Conservation (phyloP, 345 rosid species). For the Balakata baccata region DNA sequence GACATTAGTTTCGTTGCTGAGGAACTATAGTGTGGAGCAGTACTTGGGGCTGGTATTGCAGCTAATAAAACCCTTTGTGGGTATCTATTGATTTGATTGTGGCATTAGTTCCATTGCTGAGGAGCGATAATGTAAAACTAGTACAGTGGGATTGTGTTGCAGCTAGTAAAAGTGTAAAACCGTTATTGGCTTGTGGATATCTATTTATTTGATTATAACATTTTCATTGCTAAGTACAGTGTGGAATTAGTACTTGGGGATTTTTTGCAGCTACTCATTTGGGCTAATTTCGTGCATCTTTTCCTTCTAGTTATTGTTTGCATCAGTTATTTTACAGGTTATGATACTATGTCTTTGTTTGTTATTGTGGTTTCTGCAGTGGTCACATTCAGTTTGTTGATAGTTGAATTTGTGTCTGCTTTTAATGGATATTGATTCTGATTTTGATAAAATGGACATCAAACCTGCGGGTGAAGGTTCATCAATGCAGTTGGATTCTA, state of each 20-base stretch:
- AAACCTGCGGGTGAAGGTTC: slow-evolving; percentile 35
- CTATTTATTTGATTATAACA: neutral
- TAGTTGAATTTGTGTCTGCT: slow-evolving; percentile 6
- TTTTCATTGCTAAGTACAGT: neutral
- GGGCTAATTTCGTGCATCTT: neutral
- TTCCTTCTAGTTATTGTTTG: neutral
- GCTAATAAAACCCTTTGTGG: neutral
- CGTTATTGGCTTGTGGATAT: neutral
- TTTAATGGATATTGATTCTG: slow-evolving; percentile 54
- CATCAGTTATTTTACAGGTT: neutral
- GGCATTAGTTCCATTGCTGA: neutral
- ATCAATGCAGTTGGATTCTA: slow-evolving; percentile 47
- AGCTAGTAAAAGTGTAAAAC: neutral
- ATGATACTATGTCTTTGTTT: neutral
- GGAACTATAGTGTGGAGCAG: neutral
- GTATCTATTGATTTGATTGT: neutral
- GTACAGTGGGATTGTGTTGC: too few relatives aligned
- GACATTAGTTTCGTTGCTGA: neutral
- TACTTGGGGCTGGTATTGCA: too few relatives aligned
- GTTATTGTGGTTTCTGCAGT: slow-evolving; percentile 5
- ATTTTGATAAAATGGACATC: slow-evolving; percentile 18
- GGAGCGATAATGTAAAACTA: too few relatives aligned
- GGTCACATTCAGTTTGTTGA: neutral
- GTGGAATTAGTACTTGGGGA: neutral
- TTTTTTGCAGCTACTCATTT: too few relatives aligned